Base-by-base conservation (phyloP, 2,329 filamentous ascomycete genomes). In the Colletotrichum sp. region DNA sequence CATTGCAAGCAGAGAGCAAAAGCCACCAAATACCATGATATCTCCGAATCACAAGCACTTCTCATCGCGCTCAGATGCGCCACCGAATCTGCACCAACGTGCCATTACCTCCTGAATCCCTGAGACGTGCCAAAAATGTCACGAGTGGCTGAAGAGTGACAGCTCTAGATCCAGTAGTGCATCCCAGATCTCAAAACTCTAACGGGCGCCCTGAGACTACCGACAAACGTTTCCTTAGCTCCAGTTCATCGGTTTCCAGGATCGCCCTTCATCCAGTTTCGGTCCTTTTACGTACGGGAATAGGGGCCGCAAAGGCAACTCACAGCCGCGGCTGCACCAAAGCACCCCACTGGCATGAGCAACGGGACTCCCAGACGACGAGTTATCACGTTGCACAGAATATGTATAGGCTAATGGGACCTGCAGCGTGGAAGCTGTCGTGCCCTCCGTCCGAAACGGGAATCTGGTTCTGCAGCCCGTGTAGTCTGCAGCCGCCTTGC, bases 141-240 rank as follows among this genome's bases (percentile, higher is more conserved):
- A 57, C 29, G 22, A 11, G 72, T 68, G 72, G 69, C 55, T 75
- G 69, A 29, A 30, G 34, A 49, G 39, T 68, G 63, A 75, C 69
- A 68, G 30, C 65, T 64, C 64, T 34, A 67, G 25, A 68, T 72
- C 63, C 32, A 49, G 69, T 27, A 34, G 73, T 27, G 62, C 63
- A 34, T 64, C 63, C 55, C 15, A 61, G 55, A 63, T 68, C 69
- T 59, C 29, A 22, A 55, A 70, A 69, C 66, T 70, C 30, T 64
- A 70, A 73, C 44, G 36, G 57, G 27, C 32, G 69, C 64, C 39
- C 69, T 69, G 32, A 72, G 63, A 63, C 69, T 34, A 34, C n/a
- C 19, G 34, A n/a, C 61, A 16, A 65, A 66, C 36, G 52, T 61
- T 62, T 44, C 30, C 19, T 44, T 49, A 68, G 55, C 66, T 12